phyloP scores from a whole-genome alignment of 495 filamentous ascomycete species.

The Achaetomiella virescens region DNA sequence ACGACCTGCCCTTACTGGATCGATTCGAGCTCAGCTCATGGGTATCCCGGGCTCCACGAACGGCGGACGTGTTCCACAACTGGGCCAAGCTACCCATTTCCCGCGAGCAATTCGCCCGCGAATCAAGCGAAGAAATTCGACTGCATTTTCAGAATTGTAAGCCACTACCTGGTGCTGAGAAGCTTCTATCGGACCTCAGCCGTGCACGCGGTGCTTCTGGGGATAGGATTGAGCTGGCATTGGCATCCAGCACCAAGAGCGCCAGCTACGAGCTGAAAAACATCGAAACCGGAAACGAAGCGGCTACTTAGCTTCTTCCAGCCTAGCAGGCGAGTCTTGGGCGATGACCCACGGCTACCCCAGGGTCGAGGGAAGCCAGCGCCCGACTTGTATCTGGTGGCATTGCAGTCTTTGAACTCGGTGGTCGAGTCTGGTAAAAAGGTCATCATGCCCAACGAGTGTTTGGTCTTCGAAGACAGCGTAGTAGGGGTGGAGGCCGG shows the following conservation, averaged over 20 bases:
- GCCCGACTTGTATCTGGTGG: conserved; percentile 81
- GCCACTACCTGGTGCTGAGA: conserved; percentile 65
- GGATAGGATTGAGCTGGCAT: conserved; percentile 20
- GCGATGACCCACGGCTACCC: too few relatives aligned
- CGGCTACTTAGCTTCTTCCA: conserved; percentile 35
- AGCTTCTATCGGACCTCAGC: conserved; percentile 50
- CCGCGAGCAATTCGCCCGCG: conserved; percentile 49
- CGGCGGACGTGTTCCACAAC: conserved; percentile 38
- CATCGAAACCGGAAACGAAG: conserved; percentile 15
- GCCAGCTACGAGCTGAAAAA: conserved; percentile 26
- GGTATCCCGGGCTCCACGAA: conserved; percentile 63
- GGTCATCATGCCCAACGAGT: conserved; percentile 56
- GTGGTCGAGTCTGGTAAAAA: conserved; percentile 33
- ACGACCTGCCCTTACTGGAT: conserved; percentile 70
- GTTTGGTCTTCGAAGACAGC: conserved; percentile 85
- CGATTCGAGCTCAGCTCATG: conserved; percentile 81
- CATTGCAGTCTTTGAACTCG: conserved; percentile 66
- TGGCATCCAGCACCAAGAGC: conserved; percentile 26
- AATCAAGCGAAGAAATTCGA: conserved; percentile 50
- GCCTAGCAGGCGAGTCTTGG: background rate
- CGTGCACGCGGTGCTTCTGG: conserved; percentile 8
- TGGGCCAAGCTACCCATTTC: conserved; percentile 81
- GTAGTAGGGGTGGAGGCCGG: conserved; percentile 81
- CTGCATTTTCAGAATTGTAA: conserved; percentile 58
- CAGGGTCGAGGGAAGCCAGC: conserved; percentile 73